Evolutionary conservation across 2,329 filamentous ascomycete species (phyloP).

Genomic region (Dichotomopilus funicola): DNA sequence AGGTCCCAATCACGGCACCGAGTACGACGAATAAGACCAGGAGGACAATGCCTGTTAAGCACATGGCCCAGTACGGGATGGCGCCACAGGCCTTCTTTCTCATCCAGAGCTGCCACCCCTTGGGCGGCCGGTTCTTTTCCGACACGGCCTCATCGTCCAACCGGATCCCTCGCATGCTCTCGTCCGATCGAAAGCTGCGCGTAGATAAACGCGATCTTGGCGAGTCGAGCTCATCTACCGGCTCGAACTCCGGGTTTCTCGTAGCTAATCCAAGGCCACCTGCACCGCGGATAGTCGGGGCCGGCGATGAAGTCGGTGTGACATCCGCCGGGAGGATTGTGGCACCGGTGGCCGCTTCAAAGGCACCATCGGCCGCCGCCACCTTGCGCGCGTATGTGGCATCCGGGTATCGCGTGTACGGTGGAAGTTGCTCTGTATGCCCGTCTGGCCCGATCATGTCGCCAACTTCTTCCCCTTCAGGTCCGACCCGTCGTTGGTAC

Average conservation of each 20-base stretch:
- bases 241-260: conserved; percentile 56
- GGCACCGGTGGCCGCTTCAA: neutral
- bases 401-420: conserved; percentile 85
- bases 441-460: conserved; percentile 84
- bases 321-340: conserved; percentile 10
- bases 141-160: conserved; percentile 38
- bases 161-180: conserved; percentile 50
- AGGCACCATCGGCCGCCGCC: conserved; percentile 24
- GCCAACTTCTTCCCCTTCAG: conserved; percentile 78
- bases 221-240: conserved; percentile 47
- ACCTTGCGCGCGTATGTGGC: conserved; percentile 56
- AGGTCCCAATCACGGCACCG: conserved; percentile 49
- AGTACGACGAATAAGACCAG: conserved; percentile 50
- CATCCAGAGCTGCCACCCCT: conserved; percentile 47
- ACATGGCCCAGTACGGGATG: conserved; percentile 56
- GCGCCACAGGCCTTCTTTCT: conserved; percentile 49
- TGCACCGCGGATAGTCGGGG: conserved; percentile 43
- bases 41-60: conserved; percentile 41
- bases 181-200: conserved; percentile 44
- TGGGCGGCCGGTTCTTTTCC: conserved; percentile 43
- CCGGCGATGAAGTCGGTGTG: conserved; percentile 13
- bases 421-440: conserved; percentile 84
- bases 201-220: conserved; percentile 46
- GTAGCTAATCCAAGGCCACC: conserved; percentile 56
- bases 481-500: conserved; percentile 67